phyloP scores from a whole-genome alignment of 495 filamentous ascomycete genomes.

The Trichoderma reesei region DNA sequence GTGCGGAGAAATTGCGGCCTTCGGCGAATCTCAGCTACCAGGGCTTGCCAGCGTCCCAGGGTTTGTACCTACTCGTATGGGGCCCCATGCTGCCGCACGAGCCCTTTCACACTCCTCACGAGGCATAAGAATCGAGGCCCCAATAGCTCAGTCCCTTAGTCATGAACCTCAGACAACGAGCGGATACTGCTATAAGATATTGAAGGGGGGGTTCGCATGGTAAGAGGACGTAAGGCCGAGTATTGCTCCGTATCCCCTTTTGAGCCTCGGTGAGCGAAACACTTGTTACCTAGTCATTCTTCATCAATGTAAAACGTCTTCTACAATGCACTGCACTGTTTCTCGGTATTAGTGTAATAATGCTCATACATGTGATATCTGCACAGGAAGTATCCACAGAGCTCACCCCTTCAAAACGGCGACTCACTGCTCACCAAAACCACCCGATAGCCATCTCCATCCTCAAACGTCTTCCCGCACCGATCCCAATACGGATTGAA shows the following conservation, averaged over 20 bases:
- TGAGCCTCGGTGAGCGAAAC: not conserved
- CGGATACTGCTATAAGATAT: not conserved
- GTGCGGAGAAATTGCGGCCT: not conserved
- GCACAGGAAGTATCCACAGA: not conserved
- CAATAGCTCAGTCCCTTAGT: slow-evolving; percentile 3
- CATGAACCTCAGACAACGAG: not conserved
- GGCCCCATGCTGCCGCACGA: not conserved
- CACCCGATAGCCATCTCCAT: slow-evolving; percentile 26
- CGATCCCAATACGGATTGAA: slow-evolving; percentile 29
- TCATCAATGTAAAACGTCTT: too few species aligned
- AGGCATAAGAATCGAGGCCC: not conserved
- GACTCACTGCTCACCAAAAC: slow-evolving; percentile 25
- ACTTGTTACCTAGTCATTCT: too few species aligned
- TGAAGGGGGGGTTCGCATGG: not conserved
- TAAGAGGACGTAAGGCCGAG: not conserved
- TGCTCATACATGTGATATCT: too few species aligned
- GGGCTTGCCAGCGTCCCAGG: not conserved
- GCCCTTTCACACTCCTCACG: not conserved
- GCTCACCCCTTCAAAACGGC: slow-evolving; percentile 10
- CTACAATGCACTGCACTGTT: too few species aligned
- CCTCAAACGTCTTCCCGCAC: slow-evolving; percentile 27
- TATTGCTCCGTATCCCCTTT: not conserved
- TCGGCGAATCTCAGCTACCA: slow-evolving; percentile 1
- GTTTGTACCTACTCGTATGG: too few species aligned
- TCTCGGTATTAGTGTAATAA: too few species aligned